Conservation (phyloP, 2,329 filamentous ascomycete species). For the Hypocrella siamensis region DNA sequence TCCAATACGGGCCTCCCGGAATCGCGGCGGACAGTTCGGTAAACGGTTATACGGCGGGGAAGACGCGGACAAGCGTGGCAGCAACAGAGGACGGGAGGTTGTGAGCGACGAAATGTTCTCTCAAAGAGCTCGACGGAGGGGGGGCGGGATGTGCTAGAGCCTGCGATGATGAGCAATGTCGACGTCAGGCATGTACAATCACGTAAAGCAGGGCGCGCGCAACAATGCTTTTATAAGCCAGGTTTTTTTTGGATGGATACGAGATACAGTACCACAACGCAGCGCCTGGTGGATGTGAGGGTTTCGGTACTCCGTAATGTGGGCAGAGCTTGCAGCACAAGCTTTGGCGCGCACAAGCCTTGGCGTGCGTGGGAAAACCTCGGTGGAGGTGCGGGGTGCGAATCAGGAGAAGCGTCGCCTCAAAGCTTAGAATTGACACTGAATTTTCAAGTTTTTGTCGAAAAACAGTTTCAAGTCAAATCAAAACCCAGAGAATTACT, state of each 20-base stretch:
- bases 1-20: conserved; percentile 2
- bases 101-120: background rate
- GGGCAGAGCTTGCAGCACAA: background rate
- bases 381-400: conserved; percentile 2
- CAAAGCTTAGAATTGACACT: no score
- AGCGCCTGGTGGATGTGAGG: no score
- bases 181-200: conserved; percentile 2
- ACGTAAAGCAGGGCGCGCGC: background rate
- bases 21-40: conserved; percentile 2
- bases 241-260: background rate
- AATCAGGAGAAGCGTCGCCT: no score
- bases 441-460: no score
- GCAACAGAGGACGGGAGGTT: background rate
- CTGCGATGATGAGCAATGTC: no score
- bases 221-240: background rate
- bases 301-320: background rate
- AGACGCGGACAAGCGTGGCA: background rate
- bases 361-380: conserved; percentile 3
- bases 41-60: background rate
- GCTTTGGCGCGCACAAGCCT: no score
- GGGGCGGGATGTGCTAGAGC: conserved; percentile 2
- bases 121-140: background rate
- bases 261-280: background rate
- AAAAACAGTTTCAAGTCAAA: no score
- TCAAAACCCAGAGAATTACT: no score